Percentiles rank a stretch among this genome's conserved stretches.
phyloP scores from a whole-genome alignment of 345 rosid genomes.

The Lagerstroemia speciosa region DNA sequence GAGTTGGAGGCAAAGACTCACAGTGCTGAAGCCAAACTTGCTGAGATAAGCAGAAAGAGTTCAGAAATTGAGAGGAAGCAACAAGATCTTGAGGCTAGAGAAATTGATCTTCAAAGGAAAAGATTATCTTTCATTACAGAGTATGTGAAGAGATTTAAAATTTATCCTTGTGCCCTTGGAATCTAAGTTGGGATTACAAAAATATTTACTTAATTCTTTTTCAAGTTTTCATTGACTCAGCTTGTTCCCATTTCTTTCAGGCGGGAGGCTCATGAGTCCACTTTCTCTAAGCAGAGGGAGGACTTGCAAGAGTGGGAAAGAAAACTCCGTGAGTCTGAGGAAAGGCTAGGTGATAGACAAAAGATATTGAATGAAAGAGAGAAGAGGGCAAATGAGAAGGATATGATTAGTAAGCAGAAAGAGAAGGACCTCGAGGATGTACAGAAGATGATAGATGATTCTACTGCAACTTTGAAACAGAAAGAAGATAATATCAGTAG shows the following conservation, averaged over 20 bases:
- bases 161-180: background rate
- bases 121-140: conserved; percentile 63
- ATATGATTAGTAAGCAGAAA: conserved; percentile 59
- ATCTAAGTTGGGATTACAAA: background rate
- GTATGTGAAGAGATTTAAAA: conserved; percentile 32
- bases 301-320: conserved; percentile 91
- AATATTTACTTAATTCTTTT: no score
- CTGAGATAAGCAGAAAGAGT: conserved; percentile 83
- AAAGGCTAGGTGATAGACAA: conserved; percentile 53
- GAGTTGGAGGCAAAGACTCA: conserved; percentile 76
- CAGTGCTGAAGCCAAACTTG: conserved; percentile 84
- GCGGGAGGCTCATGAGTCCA: conserved; percentile 58
- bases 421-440: conserved; percentile 72
- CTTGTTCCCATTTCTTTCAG: conserved; percentile 26
- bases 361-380: conserved; percentile 79
- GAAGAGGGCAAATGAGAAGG: conserved; percentile 77
- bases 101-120: conserved; percentile 56
- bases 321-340: conserved; percentile 83
- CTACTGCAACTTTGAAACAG: conserved; percentile 39
- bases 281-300: conserved; percentile 80
- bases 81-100: conserved; percentile 66
- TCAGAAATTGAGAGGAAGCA: conserved; percentile 73
- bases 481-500: conserved; percentile 63
- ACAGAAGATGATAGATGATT: conserved; percentile 64
- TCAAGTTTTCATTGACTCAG: background rate